A percentile compares a stretch with the other conserved stretches of the same genome.
These are phyloP conservation scores for Pyrenochaeta sp. DNA, from an alignment of 2,329 filamentous ascomycete species.

Conservation along the genomic window DNA sequence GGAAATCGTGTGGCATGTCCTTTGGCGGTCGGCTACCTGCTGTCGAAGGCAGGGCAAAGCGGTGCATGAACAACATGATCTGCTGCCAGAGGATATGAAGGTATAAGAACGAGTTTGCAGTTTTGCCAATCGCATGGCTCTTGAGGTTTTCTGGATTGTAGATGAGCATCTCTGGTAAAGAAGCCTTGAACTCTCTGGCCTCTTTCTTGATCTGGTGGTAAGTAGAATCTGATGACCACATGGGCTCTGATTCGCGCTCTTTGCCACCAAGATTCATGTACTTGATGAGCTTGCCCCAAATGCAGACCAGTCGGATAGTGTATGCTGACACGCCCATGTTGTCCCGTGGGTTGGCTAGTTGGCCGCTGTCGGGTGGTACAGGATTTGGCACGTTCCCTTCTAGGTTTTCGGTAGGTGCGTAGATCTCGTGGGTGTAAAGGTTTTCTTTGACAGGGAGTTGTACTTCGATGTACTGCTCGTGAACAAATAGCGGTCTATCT, in stretches of 20 bases:
- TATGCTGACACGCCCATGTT: conserved; percentile 97
- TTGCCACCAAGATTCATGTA: conserved; percentile 92
- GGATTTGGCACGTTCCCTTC: conserved; percentile 73
- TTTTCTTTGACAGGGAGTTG: conserved; percentile 91
- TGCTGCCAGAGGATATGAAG: conserved; percentile 91
- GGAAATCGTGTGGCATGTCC: conserved; percentile 79
- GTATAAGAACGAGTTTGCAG: conserved; percentile 91
- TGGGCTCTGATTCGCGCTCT: conserved; percentile 75
- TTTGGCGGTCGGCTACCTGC: conserved; percentile 69
- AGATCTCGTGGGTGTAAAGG: conserved; percentile 89
- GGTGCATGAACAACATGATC: conserved; percentile 86
- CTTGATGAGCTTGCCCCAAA: conserved; percentile 89
- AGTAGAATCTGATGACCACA: conserved; percentile 83
- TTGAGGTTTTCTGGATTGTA: conserved; percentile 85
- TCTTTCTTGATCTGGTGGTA: conserved; percentile 75
- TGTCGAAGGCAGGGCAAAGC: conserved; percentile 78
- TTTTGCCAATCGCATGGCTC: conserved; percentile 81
- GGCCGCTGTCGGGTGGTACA: conserved; percentile 68
- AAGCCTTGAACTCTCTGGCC: conserved; percentile 72
- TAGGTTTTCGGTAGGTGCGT: conserved; percentile 83
- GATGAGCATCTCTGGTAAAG: conserved; percentile 73
- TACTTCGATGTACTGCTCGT: conserved; percentile 86
- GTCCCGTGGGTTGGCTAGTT: conserved; percentile 70
- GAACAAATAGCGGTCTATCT: conserved; percentile 88
- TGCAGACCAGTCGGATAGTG: conserved; percentile 80